Evolutionary conservation across 2,329 filamentous ascomycete genomes (phyloP).

Genomic region (Pseudonectria foliicola): DNA sequence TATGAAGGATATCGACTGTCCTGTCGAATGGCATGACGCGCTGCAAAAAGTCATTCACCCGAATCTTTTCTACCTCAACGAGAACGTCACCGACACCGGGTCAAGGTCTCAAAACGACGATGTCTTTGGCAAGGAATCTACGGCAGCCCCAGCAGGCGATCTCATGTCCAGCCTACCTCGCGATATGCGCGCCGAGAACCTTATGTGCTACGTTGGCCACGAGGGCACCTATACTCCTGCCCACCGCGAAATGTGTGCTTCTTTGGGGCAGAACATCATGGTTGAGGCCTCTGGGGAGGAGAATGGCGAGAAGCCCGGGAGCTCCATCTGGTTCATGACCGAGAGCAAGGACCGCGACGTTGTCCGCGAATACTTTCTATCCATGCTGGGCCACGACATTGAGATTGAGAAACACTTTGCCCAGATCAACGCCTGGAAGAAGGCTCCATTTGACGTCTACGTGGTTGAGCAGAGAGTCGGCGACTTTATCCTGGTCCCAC

Average conservation of each 20-base stretch:
- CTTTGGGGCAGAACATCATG: slow-evolving; percentile 96
- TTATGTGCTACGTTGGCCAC: slow-evolving; percentile 98
- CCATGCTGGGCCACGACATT: slow-evolving; percentile 88
- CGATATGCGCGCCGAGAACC: slow-evolving; percentile 86
- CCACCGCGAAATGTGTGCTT: slow-evolving; percentile 96
- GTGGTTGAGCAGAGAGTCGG: slow-evolving; percentile 85
- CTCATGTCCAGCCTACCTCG: slow-evolving; percentile 87
- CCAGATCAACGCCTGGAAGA: slow-evolving; percentile 91
- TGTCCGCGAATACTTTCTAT: slow-evolving; percentile 89
- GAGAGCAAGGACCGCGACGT: slow-evolving; percentile 86
- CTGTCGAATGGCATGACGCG: slow-evolving; percentile 75
- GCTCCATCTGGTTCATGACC: slow-evolving; percentile 98
- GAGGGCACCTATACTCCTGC: slow-evolving; percentile 95
- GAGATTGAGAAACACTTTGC: slow-evolving; percentile 97
- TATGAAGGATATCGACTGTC: slow-evolving; percentile 95
- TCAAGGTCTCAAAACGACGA: slow-evolving; percentile 30
- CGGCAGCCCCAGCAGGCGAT: slow-evolving; percentile 71
- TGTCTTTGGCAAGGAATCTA: slow-evolving; percentile 42
- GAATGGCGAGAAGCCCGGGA: slow-evolving; percentile 73
- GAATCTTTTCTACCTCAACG: slow-evolving; percentile 84
- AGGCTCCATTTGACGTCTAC: slow-evolving; percentile 87
- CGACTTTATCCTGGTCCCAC: slow-evolving; percentile 90
- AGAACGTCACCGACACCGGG: slow-evolving; percentile 49
- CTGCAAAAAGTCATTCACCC: slow-evolving; percentile 72
- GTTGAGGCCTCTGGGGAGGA: slow-evolving; percentile 74